phyloP scores from a whole-genome alignment of 257 asterid genomes.

The Leonotis leonurus region DNA sequence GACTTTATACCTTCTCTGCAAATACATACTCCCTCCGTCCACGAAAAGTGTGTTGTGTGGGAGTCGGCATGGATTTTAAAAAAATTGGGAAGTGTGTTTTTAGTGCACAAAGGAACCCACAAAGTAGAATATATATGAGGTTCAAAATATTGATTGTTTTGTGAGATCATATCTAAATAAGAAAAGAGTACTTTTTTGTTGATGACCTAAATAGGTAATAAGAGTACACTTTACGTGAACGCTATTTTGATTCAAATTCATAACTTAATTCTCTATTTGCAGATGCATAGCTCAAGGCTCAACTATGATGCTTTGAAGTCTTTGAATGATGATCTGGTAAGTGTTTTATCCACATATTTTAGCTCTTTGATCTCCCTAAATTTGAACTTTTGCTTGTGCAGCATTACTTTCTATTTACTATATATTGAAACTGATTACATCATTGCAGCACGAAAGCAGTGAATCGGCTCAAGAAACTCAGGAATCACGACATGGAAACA shows the following conservation, averaged over 20 bases:
- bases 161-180: too few species aligned
- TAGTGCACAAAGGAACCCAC: too few species aligned
- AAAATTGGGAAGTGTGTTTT: too few species aligned
- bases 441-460: conserved; percentile 22
- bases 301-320: conserved; percentile 40
- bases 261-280: conserved; percentile 13
- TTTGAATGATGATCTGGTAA: conserved; percentile 36
- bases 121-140: too few species aligned
- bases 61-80: too few species aligned
- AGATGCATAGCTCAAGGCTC: conserved; percentile 44
- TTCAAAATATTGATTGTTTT: too few species aligned
- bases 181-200: too few species aligned
- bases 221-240: too few species aligned
- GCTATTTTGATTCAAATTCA: too few species aligned
- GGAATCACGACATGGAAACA: background rate
- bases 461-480: conserved; percentile 11
- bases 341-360: conserved; percentile 1
- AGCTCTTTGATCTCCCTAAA: background rate
- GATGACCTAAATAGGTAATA: too few species aligned
- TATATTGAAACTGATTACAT: background rate
- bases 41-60: too few species aligned
- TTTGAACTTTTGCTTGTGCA: background rate
- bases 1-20: background rate
- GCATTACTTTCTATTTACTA: background rate
- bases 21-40: too few species aligned